Evolutionary conservation across 768 basidiomycete genomes (phyloP).

Genomic region (Macrolepiota albuminosa): DNA sequence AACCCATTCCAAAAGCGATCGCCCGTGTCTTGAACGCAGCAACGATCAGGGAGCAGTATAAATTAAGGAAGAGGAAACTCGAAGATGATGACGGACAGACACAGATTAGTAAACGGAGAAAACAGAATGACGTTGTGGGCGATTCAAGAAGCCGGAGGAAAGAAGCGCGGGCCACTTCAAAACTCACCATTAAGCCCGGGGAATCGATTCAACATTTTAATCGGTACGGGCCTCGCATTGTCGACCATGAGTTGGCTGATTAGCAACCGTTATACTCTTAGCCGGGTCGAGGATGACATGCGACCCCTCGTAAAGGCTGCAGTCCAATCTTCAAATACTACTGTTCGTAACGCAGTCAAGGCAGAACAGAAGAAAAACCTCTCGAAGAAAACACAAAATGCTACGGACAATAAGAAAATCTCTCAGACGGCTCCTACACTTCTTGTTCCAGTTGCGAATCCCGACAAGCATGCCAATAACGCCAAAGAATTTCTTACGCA

Average conservation of each 20-base stretch:
- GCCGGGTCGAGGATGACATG: constrained; percentile 73
- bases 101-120: constrained; percentile 28
- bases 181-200: constrained; percentile 51
- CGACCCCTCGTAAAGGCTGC: constrained; percentile 59
- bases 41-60: constrained; percentile 52
- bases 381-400: constrained; percentile 17
- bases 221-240: constrained; percentile 36
- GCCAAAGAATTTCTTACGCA: constrained; percentile 46
- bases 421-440: constrained; percentile 7
- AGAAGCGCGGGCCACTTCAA: constrained; percentile 17
- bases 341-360: constrained; percentile 40
- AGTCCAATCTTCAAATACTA: constrained; percentile 50
- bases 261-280: constrained; percentile 19
- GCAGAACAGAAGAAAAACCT: constrained; percentile 30
- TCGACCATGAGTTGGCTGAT: not conserved
- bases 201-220: constrained; percentile 78
- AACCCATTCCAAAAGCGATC: constrained; percentile 67
- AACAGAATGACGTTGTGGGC: constrained; percentile 16
- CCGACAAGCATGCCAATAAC: constrained; percentile 21
- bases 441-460: not conserved
- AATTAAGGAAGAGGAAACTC: constrained; percentile 39
- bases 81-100: constrained; percentile 23
- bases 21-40: constrained; percentile 61
- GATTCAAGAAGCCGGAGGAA: constrained; percentile 16
- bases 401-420: constrained; percentile 15